Conservation (phyloP, 441 rosid species). For the Dalechampia spathulata region DNA sequence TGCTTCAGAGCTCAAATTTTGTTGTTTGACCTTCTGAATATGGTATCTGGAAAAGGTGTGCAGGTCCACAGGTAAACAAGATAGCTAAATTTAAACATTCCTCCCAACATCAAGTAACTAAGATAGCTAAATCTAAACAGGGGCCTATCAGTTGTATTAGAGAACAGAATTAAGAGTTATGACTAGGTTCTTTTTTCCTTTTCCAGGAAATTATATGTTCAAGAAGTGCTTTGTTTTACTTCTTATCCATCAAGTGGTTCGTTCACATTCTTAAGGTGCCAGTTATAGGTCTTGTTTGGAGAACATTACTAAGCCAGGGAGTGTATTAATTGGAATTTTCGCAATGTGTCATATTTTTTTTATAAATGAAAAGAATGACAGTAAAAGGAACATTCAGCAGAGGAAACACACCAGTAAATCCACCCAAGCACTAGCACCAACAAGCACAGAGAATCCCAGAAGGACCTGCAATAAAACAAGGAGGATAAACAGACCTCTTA, state of each 20-base stretch:
- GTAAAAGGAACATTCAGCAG: not conserved
- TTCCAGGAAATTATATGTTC: not conserved
- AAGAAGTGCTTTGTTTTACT: not conserved
- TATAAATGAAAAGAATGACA: too few species aligned
- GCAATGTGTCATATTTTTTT: not conserved
- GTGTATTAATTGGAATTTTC: too few species aligned
- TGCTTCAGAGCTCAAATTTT: not conserved
- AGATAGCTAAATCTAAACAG: too few species aligned
- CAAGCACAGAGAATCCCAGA: constrained; percentile 92
- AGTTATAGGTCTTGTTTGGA: not conserved
- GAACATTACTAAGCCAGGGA: not conserved
- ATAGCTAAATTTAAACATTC: not conserved
- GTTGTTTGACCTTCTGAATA: not conserved
- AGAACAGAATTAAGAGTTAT: not conserved
- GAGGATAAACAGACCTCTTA: not conserved
- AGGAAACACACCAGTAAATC: constrained; percentile 69
- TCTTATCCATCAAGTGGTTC: not conserved
- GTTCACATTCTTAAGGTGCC: not conserved
- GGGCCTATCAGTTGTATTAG: too few species aligned
- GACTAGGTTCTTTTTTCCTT: not conserved
- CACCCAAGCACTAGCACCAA: constrained; percentile 98
- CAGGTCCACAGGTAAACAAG: not conserved
- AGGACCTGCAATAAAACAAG: constrained; percentile 56
- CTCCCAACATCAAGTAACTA: too few species aligned
- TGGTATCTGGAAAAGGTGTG: not conserved